Conservation (phyloP, 805 yeast species). For the Candida argentea region DNA sequence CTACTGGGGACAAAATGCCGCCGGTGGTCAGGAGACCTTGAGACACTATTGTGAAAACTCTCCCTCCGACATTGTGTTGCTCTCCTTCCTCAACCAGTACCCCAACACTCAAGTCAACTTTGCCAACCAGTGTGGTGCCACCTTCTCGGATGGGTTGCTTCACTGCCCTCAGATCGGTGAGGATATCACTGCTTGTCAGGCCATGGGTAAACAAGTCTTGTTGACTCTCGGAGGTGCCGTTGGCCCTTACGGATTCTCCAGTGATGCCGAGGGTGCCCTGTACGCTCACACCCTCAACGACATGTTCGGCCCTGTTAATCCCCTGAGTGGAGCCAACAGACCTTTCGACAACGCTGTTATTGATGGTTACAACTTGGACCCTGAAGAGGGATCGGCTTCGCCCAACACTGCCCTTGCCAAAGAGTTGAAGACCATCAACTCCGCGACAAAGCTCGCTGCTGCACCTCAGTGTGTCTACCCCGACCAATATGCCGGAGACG, state of each 20-base stretch:
- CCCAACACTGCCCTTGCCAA: conserved; percentile 13
- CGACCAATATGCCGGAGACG: conserved; percentile 26
- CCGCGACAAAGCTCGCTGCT: conserved; percentile 20
- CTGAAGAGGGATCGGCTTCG: conserved; percentile 18
- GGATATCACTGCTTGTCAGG: conserved; percentile 68
- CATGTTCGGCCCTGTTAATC: conserved; percentile 18
- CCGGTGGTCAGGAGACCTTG: conserved; percentile 14
- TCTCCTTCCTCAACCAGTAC: conserved; percentile 62
- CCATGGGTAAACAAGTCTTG: conserved; percentile 58
- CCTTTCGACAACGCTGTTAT: conserved; percentile 5
- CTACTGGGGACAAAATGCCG: conserved; percentile 90
- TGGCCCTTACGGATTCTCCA: conserved; percentile 28
- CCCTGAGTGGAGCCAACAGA: conserved; percentile 12
- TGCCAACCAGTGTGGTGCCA: conserved; percentile 4
- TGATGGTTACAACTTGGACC: conserved; percentile 26
- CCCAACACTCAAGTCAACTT: conserved; percentile 20
- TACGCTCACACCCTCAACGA: conserved; percentile 41
- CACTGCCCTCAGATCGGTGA: conserved; percentile 25
- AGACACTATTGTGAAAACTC: conserved; percentile 52
- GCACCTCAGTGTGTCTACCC: conserved; percentile 33
- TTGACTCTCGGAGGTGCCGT: conserved; percentile 53
- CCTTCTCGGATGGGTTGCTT: conserved; percentile 6
- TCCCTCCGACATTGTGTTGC: conserved; percentile 58
- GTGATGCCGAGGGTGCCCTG: conserved; percentile 43
- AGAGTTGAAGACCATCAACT: conserved; percentile 14